A percentile compares a stretch with the other conserved stretches of the same genome.
Evolutionary conservation across 1,139 yeast genomes (phyloP).

Genomic region (Starmera stellimalicola): DNA sequence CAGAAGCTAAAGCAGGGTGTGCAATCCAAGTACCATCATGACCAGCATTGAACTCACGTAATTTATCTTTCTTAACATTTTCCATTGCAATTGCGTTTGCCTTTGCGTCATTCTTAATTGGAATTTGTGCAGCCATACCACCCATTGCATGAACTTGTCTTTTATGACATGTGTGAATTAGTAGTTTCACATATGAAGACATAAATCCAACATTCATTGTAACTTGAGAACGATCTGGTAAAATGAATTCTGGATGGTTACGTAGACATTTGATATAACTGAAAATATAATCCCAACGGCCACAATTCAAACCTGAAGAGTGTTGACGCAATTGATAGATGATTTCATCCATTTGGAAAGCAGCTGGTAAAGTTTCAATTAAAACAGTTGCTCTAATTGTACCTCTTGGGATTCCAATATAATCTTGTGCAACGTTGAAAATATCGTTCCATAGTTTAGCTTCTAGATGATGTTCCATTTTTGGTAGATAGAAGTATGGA

Average conservation of each 20-base stretch:
- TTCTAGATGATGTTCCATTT: constrained; percentile 74
- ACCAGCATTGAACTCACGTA: constrained; percentile 66
- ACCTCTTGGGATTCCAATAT: constrained; percentile 55
- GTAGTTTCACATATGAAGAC: constrained; percentile 57
- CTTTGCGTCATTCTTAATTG: constrained; percentile 57
- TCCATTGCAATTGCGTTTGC: constrained; percentile 63
- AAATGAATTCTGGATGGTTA: constrained; percentile 49
- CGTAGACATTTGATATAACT: constrained; percentile 62
- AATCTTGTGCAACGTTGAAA: constrained; percentile 62
- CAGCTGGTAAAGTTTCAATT: constrained; percentile 70
- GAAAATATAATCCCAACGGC: constrained; percentile 79
- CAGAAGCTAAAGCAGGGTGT: constrained; percentile 68
- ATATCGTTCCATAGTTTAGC: constrained; percentile 76
- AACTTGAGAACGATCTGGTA: constrained; percentile 68
- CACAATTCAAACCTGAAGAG: constrained; percentile 71
- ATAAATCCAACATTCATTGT: constrained; percentile 72
- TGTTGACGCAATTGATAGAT: constrained; percentile 69
- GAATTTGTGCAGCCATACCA: constrained; percentile 82
- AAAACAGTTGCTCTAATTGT: constrained; percentile 73
- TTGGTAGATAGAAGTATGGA: constrained; percentile 72
- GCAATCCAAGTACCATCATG: constrained; percentile 84
- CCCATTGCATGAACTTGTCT: constrained; percentile 78
- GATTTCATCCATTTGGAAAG: constrained; percentile 76
- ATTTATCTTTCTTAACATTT: constrained; percentile 62
- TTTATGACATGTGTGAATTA: constrained; percentile 64